A percentile compares a stretch with the other conserved stretches of the same genome.
Conservation (phyloP, 2,329 filamentous ascomycete species). For the Pezicula carpinea region DNA sequence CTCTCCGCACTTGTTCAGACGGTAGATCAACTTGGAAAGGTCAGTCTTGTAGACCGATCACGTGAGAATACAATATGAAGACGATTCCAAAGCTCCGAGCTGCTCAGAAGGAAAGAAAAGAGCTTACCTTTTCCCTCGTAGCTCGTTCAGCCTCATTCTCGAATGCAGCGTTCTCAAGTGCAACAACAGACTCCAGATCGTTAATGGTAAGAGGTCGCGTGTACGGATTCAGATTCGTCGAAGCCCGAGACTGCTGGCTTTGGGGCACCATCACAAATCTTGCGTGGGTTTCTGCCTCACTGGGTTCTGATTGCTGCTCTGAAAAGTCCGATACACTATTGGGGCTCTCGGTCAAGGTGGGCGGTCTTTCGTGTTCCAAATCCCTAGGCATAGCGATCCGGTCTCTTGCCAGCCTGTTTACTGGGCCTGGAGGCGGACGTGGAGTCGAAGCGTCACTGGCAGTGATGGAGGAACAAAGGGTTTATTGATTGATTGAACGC, state of each 20-base stretch:
- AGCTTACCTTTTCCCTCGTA: conserved; percentile 46
- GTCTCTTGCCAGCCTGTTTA: background rate
- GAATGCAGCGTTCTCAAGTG: conserved; percentile 52
- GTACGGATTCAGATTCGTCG: conserved; percentile 64
- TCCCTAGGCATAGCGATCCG: background rate
- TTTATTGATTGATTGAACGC: too few species aligned
- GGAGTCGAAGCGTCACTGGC: background rate
- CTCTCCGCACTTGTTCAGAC: conserved; percentile 68
- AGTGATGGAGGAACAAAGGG: background rate
- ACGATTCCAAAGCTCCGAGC: too few species aligned
- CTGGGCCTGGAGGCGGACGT: too few species aligned
- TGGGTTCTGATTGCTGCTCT: background rate
- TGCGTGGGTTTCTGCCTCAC: background rate
- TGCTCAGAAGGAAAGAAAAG: background rate
- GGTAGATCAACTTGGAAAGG: conserved; percentile 62
- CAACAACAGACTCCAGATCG: conserved; percentile 56
- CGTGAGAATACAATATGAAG: conserved; percentile 3
- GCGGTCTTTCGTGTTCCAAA: background rate
- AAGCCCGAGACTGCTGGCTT: conserved; percentile 13
- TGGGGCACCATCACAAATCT: conserved; percentile 20
- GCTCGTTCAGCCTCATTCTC: conserved; percentile 44
- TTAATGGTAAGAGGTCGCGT: conserved; percentile 66
- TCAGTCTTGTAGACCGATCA: conserved; percentile 1
- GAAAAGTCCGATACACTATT: background rate
- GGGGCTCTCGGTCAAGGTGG: background rate